Evolutionary conservation across 73 alveolate species (phyloP).

Genomic region (Paraurostyla sp.): DNA sequence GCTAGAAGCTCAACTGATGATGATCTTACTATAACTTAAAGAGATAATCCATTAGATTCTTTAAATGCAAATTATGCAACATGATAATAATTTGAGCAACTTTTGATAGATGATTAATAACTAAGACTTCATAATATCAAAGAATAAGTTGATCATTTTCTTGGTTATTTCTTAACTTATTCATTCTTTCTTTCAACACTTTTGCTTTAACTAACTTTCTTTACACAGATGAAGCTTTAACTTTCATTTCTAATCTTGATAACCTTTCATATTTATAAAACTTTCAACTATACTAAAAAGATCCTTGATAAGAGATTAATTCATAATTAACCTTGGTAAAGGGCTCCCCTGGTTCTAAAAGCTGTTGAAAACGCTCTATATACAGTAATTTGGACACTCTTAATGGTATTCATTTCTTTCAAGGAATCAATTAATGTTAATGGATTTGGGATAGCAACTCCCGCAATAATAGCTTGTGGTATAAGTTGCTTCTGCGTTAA

Average conservation of each 20-base stretch:
- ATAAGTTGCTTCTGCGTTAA: conserved; percentile 50
- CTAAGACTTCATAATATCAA: neutral
- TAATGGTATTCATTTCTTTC: neutral
- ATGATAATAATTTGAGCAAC: conserved; percentile 26
- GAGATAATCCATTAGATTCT: neutral
- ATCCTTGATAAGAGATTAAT: neutral
- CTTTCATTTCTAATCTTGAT: neutral
- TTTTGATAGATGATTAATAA: neutral
- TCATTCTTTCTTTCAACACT: neutral
- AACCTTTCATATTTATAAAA: neutral
- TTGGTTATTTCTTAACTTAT: neutral
- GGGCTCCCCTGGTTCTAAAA: neutral
- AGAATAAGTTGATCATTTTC: conserved; percentile 9
- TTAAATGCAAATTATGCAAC: neutral
- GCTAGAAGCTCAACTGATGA: neutral
- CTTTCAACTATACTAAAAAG: neutral
- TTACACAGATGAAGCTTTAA: neutral
- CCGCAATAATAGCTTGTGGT: conserved; percentile 38
- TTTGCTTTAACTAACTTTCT: neutral
- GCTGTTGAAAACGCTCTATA: conserved; percentile 16
- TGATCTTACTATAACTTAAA: neutral
- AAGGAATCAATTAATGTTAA: neutral
- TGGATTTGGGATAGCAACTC: conserved; percentile 15
- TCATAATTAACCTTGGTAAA: conserved; percentile 6
- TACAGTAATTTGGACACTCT: neutral